These are phyloP conservation scores for Taiwanofungus camphoratus DNA, from an alignment of 1,284 basidiomycete species.

Conservation along the genomic window DNA sequence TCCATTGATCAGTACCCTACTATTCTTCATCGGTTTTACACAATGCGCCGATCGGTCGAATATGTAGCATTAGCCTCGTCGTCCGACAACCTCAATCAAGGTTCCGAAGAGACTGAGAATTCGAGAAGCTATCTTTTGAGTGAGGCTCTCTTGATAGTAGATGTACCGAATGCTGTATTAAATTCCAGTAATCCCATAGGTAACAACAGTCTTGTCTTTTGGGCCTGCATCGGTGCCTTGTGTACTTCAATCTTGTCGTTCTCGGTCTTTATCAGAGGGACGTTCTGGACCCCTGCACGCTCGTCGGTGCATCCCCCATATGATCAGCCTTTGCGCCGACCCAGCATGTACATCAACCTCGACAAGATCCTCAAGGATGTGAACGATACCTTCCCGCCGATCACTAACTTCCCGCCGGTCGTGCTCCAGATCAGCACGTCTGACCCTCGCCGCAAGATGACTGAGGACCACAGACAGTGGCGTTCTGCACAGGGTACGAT, in stretches of 20 bases:
- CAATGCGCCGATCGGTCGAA: too few species aligned
- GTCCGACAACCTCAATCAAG: too few species aligned
- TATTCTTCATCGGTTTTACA: too few species aligned
- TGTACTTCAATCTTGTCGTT: conserved; percentile 10
- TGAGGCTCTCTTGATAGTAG: too few species aligned
- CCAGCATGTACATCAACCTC: conserved; percentile 15
- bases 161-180: too few species aligned
- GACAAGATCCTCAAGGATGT: conserved; percentile 11
- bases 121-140: too few species aligned
- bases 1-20: too few species aligned
- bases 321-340: conserved; percentile 3
- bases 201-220: conserved; percentile 8
- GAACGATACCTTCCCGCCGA: conserved; percentile 9
- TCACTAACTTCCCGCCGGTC: conserved; percentile 15
- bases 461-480: conserved; percentile 10
- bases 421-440: conserved; percentile 11
- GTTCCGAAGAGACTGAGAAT: too few species aligned
- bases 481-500: conserved; percentile 10
- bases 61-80: too few species aligned
- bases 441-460: conserved; percentile 9
- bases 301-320: background rate
- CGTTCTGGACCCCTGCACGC: background rate
- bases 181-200: too few species aligned
- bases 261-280: conserved; percentile 6
- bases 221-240: conserved; percentile 10